phyloP scores from a whole-genome alignment of 768 basidiomycete species.

The Suillus fuscotomentosus region DNA sequence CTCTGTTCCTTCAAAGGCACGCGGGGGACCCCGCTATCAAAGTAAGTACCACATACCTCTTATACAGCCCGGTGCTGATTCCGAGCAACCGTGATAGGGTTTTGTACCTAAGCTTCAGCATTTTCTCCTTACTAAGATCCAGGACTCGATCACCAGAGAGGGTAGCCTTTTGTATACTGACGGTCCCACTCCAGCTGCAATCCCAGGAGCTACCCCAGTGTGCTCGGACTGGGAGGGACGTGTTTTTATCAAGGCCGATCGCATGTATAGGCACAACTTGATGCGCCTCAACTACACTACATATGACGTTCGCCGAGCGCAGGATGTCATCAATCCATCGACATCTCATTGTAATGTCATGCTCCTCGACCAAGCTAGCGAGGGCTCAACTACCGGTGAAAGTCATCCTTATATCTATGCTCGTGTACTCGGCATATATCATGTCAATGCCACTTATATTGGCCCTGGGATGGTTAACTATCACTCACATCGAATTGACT shows the following conservation, averaged over 20 bases:
- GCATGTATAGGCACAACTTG: conserved; percentile 1
- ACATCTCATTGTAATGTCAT: conserved; percentile 1
- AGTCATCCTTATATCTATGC: conserved; percentile 5
- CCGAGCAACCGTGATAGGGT: neutral
- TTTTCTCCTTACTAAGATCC: conserved; percentile 11
- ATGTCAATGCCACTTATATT: conserved; percentile 13
- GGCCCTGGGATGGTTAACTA: neutral
- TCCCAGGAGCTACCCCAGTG: neutral
- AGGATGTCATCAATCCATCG: conserved; percentile 4
- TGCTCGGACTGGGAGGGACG: neutral
- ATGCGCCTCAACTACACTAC: neutral
- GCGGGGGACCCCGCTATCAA: conserved; percentile 27
- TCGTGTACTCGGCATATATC: conserved; percentile 16
- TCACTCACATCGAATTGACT: neutral
- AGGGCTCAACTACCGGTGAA: too few species aligned
- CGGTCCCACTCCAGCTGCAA: too few species aligned
- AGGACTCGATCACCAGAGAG: neutral
- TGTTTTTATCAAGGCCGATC: neutral
- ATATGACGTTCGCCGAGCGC: neutral
- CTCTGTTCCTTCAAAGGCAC: conserved; percentile 6
- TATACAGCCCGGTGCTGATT: neutral
- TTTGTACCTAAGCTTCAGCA: conserved; percentile 8
- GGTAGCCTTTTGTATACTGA: conserved; percentile 8
- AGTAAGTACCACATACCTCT: neutral
- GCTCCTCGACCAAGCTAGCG: neutral